A percentile compares a stretch with the other conserved stretches of the same genome.
Conservation (phyloP, 176 grass and related monocot genomes). For the Tillandsia leiboldiana region DNA sequence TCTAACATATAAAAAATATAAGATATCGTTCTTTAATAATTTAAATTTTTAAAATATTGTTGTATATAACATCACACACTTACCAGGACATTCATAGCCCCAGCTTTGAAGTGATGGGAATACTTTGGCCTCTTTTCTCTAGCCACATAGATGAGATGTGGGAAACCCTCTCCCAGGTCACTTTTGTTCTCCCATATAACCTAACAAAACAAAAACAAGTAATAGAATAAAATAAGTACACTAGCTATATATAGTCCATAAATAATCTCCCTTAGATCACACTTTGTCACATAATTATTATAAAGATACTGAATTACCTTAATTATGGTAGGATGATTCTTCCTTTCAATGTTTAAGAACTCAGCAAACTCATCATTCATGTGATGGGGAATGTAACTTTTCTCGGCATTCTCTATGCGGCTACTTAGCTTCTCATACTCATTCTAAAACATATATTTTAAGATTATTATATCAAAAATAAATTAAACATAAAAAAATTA, state of each 20-base stretch:
- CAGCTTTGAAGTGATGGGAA: slow-evolving; percentile 42
- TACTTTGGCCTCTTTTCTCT: slow-evolving; percentile 31
- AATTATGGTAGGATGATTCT: slow-evolving; percentile 36
- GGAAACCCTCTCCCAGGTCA: slow-evolving; percentile 32
- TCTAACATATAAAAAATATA: too few relatives aligned
- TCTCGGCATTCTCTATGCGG: slow-evolving; percentile 31
- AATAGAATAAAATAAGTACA: too few relatives aligned
- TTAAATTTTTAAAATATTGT: too few relatives aligned
- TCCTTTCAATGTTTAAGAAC: slow-evolving; percentile 22
- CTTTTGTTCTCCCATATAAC: slow-evolving; percentile 11
- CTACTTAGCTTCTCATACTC: slow-evolving; percentile 32
- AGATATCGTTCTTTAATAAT: too few relatives aligned
- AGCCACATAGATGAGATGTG: slow-evolving; percentile 38
- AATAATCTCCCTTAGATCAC: too few relatives aligned
- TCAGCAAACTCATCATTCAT: slow-evolving; percentile 19
- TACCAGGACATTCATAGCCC: slow-evolving; percentile 48
- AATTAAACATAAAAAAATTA: too few relatives aligned
- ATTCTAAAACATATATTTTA: neutral
- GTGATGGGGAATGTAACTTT: slow-evolving; percentile 3
- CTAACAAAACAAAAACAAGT: neutral
- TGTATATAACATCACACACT: too few relatives aligned
- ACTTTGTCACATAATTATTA: too few relatives aligned
- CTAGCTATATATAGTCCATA: too few relatives aligned
- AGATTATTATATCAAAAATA: too few relatives aligned
- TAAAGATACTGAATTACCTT: slow-evolving; percentile 22